Evolutionary conservation across 106 monocot species (phyloP), one percentile per base, ranked within the genome.

Genomic region (Dendrobium huoshanense): DNA sequence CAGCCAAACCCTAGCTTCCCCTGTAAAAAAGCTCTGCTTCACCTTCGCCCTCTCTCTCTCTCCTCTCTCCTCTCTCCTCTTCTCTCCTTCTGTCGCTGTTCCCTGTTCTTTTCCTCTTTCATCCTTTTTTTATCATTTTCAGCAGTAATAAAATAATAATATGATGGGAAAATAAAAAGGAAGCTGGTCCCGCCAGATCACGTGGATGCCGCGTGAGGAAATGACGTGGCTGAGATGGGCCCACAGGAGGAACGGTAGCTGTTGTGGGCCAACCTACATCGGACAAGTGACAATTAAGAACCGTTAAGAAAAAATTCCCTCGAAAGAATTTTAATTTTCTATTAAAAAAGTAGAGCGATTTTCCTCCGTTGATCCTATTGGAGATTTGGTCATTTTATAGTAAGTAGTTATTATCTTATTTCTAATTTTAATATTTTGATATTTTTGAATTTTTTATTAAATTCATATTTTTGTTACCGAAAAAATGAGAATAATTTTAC

Each of bases 11-110:
- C 70, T 70, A 70, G 70, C 70, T 29, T 15, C 20, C 37, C 16
- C 29, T 67, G 27, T 25, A 67, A 27, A 29, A 37, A 15, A 37
- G 70, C 70, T 9, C 31, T 37, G 70, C 37, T 70, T 33, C 70
- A 40, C 70, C 70, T 70, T 70, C 70, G 70, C 31, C 70, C 24
- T 33, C 70, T 70, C 37, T 70, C 37, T 17, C 70, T 40, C 70
- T 10, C 19, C 11, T 4, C 4, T 15, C 33, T 9, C 9, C 64
- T 64, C 64, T 65, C 61, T 25, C 25, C 15, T 7, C 15, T 31
- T 31, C 31, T 31, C 31, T 31, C 31, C 31, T 31, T 15, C 6
- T 33, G 9, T 70, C 33, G 11, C 70, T 37, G 70, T 33, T 37
- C 24, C 5, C 64, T 22, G 64, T 22, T 64, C 7, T 24, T 67